A percentile compares a stretch with the other conserved stretches of the same genome.
phyloP scores from a whole-genome alignment of 352 stramenopile genomes.

The Phytophthora sojae region DNA sequence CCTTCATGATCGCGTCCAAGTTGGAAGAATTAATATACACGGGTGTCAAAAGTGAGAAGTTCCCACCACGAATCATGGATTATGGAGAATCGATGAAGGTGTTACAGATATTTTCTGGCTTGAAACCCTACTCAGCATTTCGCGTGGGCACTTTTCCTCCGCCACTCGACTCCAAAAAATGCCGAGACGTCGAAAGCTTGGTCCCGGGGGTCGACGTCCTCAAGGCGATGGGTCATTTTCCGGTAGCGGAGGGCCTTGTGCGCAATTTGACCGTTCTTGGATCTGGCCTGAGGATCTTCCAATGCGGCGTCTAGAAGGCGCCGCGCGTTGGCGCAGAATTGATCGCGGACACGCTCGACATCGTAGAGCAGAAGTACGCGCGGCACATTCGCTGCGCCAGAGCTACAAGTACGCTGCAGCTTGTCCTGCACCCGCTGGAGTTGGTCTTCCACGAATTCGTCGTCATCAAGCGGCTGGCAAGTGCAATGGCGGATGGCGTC shows the following conservation, averaged over 20 bases:
- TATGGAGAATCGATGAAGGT: no score
- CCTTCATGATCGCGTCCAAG: no score
- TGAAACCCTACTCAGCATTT: not conserved
- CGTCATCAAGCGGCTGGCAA: not conserved
- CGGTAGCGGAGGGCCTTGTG: conserved; percentile 30
- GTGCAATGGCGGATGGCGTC: no score
- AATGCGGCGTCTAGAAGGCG: conserved; percentile 7
- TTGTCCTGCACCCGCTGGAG: not conserved
- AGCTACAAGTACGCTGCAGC: not conserved
- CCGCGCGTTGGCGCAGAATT: conserved; percentile 18
- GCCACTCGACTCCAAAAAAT: conserved; percentile 32
- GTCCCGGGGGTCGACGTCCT: conserved; percentile 11
- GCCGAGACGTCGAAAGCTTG: conserved; percentile 23
- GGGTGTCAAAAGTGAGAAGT: no score
- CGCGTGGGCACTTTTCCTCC: not conserved
- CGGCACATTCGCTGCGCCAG: not conserved
- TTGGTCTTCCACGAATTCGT: not conserved
- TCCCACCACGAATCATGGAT: no score
- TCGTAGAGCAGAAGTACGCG: conserved; percentile 18
- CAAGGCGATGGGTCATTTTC: conserved; percentile 8
- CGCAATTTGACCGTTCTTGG: conserved; percentile 17
- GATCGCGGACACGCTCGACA: conserved; percentile 8
- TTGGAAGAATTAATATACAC: no score
- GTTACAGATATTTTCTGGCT: no score
- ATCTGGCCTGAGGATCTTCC: conserved; percentile 2